Percentiles rank a stretch among this genome's conserved stretches.
Evolutionary conservation across 2,329 filamentous ascomycete genomes (phyloP).

Genomic region (Aspergillus uvarum): DNA sequence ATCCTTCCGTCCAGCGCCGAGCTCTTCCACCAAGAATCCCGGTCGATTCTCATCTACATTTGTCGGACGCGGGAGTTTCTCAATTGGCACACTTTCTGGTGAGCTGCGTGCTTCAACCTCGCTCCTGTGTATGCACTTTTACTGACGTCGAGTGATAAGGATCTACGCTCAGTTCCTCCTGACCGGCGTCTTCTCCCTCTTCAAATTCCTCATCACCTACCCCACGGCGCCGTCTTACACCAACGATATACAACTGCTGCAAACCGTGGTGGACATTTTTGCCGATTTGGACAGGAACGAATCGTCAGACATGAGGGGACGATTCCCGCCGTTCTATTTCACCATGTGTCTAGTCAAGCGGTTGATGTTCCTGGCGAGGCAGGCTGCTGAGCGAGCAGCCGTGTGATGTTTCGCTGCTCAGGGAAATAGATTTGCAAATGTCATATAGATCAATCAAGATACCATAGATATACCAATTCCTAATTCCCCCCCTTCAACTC

Average conservation of each 20-base stretch:
- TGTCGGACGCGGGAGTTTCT: constrained; percentile 19
- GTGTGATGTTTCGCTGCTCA: not conserved
- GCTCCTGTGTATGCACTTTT: not conserved
- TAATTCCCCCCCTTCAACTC: not conserved
- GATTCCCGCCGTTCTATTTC: constrained; percentile 25
- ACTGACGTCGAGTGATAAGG: constrained; percentile 12
- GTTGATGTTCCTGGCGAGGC: constrained; percentile 25
- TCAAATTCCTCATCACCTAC: constrained; percentile 21
- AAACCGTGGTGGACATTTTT: constrained; percentile 17
- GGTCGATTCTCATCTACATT: constrained; percentile 25
- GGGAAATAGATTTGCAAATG: too few relatives aligned
- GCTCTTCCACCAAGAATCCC: constrained; percentile 22
- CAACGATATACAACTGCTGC: constrained; percentile 20
- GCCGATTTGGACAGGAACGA: constrained; percentile 10
- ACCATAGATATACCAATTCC: not conserved
- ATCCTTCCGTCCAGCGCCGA: constrained; percentile 25
- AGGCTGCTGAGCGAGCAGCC: constrained; percentile 8
- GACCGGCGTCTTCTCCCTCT: constrained; percentile 22
- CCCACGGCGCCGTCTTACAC: constrained; percentile 14
- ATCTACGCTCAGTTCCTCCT: constrained; percentile 26
- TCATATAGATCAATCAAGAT: too few relatives aligned
- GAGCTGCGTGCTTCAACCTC: not conserved
- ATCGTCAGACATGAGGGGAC: constrained; percentile 7
- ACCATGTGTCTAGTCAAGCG: constrained; percentile 18
- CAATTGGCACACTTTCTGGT: constrained; percentile 27